These are phyloP conservation scores for Backusella tarrabulga DNA, from an alignment of 192 early-diverging fungal genomes.

Conservation along the genomic window DNA sequence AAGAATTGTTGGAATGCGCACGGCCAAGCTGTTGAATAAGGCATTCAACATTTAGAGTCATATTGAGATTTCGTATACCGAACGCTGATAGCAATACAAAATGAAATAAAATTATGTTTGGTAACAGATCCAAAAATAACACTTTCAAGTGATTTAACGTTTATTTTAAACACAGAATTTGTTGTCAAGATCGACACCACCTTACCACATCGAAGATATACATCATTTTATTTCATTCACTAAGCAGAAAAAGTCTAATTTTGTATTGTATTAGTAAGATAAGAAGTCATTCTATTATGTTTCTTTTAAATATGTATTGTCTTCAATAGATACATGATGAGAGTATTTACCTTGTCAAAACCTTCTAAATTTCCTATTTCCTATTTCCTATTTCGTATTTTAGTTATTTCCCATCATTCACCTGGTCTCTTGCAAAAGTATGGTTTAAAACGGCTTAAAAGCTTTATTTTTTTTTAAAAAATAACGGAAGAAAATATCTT, in stretches of 20 bases:
- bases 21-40: neutral
- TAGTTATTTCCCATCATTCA: neutral
- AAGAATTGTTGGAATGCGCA: neutral
- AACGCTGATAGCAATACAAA: neutral
- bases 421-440: neutral
- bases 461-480: neutral
- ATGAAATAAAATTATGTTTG: neutral
- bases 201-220: neutral
- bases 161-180: neutral
- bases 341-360: no score
- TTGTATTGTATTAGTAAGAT: neutral
- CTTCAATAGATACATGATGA: no score
- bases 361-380: neutral
- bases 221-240: neutral
- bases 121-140: neutral
- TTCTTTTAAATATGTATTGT: no score
- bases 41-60: neutral
- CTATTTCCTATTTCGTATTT: neutral
- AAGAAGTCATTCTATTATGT: neutral
- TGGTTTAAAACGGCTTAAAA: neutral
- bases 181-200: neutral
- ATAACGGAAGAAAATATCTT: neutral
- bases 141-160: neutral
- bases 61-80: neutral
- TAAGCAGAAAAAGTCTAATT: neutral